Percentiles rank a stretch among this genome's conserved stretches.
Evolutionary conservation across 1,284 basidiomycete genomes (phyloP).

Genomic region (Moesziomyces aphidis): DNA sequence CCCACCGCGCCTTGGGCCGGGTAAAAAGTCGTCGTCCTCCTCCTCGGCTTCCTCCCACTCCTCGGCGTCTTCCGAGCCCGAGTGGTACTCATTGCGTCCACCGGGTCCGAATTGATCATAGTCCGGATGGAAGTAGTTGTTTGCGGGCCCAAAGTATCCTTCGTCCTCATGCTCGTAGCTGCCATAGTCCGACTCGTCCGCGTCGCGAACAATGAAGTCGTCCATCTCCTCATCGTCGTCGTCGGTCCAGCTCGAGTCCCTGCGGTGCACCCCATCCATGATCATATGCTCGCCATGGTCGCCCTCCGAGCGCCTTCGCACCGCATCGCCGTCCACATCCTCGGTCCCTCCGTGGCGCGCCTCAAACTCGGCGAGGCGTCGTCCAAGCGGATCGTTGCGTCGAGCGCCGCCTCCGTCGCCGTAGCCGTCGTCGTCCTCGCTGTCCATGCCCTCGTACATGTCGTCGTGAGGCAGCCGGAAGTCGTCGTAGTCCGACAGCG

Average conservation of each 20-base stretch:
- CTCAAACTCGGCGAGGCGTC: conserved; percentile 21
- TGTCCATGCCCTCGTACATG: conserved; percentile 5
- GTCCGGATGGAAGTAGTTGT: background rate
- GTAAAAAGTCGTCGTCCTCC: conserved; percentile 38
- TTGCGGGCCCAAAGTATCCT: background rate
- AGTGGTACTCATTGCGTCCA: background rate
- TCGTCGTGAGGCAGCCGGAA: background rate
- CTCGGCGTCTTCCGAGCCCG: background rate
- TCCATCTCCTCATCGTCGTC: conserved; percentile 38
- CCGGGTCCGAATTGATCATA: background rate
- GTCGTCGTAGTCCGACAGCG: conserved; percentile 24
- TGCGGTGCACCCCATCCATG: background rate
- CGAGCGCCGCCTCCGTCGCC: conserved; percentile 4
- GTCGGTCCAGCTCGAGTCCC: background rate
- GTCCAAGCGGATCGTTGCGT: conserved; percentile 6
- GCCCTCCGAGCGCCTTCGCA: background rate
- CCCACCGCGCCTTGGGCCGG: conserved; percentile 23
- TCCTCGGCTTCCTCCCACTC: conserved; percentile 11
- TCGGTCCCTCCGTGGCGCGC: conserved; percentile 20
- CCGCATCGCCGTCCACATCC: background rate
- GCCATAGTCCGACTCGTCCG: conserved; percentile 1
- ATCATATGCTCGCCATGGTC: background rate
- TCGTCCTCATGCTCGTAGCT: conserved; percentile 7
- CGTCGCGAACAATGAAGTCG: conserved; percentile 33
- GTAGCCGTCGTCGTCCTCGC: conserved; percentile 19